phyloP scores from a whole-genome alignment of 2,329 filamentous ascomycete species.

The Drechslerella dactyloides region DNA sequence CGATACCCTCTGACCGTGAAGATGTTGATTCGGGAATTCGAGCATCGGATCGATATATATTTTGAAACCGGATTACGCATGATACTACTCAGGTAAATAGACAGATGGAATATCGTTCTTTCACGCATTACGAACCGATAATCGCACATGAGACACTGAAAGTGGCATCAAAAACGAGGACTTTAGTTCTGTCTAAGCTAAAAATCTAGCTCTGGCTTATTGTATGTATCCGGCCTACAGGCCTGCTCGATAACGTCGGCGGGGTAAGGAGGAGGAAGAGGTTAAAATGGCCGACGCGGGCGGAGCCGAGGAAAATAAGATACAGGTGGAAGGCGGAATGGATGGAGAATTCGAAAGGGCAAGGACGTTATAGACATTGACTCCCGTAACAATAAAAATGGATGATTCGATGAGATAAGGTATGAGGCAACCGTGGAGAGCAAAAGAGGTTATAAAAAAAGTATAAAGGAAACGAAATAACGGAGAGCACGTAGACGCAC shows the following conservation, averaged over 20 bases:
- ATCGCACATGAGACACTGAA: too few relatives aligned
- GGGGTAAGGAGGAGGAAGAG: conserved; percentile 1
- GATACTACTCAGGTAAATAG: too few relatives aligned
- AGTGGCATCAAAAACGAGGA: neutral
- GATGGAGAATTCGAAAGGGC: conserved; percentile 26
- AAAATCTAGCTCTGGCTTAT: neutral
- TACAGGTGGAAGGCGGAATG: neutral
- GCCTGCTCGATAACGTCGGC: neutral
- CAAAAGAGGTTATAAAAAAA: conserved; percentile 9
- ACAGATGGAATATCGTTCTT: too few relatives aligned
- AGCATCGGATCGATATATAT: too few relatives aligned
- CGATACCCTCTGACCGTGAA: too few relatives aligned
- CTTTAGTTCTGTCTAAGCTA: too few relatives aligned
- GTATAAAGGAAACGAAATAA: conserved; percentile 15
- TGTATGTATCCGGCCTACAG: neutral
- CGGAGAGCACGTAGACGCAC: too few relatives aligned
- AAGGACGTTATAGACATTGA: conserved; percentile 46
- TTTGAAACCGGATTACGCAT: too few relatives aligned
- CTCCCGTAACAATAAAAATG: conserved; percentile 46
- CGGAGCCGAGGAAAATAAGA: conserved; percentile 15
- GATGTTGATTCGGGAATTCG: too few relatives aligned
- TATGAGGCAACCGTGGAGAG: conserved; percentile 18
- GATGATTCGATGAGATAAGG: too few relatives aligned
- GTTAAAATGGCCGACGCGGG: neutral
- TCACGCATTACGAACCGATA: too few relatives aligned